phyloP scores from a whole-genome alignment of 768 basidiomycete genomes.

The Termitomyces sp. region DNA sequence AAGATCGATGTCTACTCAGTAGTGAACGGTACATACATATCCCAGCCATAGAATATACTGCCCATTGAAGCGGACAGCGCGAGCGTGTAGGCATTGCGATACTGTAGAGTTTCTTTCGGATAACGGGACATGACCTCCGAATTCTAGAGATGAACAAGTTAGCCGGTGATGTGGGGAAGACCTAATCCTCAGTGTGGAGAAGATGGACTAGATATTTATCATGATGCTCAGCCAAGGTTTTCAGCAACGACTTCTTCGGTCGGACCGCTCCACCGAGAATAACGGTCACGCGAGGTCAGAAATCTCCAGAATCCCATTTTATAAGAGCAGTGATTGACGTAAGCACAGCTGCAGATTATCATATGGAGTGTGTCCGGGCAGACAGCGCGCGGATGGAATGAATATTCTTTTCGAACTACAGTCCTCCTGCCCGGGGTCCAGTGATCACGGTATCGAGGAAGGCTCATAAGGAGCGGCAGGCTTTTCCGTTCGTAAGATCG shows the following conservation, averaged over 20 bases:
- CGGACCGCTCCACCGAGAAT: not conserved
- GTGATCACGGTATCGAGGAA: not conserved
- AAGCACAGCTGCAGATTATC: not conserved
- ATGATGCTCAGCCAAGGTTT: not conserved
- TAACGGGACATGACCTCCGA: not conserved
- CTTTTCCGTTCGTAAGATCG: slow-evolving; percentile 1
- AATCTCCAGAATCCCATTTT: not conserved
- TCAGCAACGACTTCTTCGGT: not conserved
- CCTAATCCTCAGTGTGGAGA: too few relatives aligned
- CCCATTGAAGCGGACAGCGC: slow-evolving; percentile 46
- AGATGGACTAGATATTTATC: not conserved
- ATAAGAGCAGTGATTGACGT: not conserved
- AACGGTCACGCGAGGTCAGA: not conserved
- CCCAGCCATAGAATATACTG: slow-evolving; percentile 50
- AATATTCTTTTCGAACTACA: not conserved
- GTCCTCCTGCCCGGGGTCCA: not conserved
- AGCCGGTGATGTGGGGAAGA: not conserved
- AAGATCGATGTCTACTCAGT: not conserved
- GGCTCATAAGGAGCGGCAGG: not conserved
- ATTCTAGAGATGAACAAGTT: not conserved
- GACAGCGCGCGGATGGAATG: not conserved
- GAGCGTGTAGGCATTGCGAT: slow-evolving; percentile 46
- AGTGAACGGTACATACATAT: slow-evolving; percentile 28
- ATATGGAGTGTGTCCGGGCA: too few relatives aligned
- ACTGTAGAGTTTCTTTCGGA: slow-evolving; percentile 15